Evolutionary conservation across 768 basidiomycete genomes (phyloP).

Genomic region (Tylopilus intermedius): DNA sequence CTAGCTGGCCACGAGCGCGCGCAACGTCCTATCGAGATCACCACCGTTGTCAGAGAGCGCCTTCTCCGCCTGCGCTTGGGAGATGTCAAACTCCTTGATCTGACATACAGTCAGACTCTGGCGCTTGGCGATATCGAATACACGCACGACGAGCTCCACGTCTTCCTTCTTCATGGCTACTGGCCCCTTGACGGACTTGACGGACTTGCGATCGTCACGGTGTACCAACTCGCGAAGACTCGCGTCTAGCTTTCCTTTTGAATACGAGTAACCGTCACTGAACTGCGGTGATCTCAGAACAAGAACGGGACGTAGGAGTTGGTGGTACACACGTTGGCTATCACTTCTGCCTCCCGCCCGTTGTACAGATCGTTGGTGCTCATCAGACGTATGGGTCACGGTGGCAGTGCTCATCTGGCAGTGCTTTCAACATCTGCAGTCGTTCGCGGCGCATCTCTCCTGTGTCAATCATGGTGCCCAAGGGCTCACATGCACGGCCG

Average conservation of each 20-base stretch:
- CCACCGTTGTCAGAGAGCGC: conserved; percentile 27
- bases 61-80: conserved; percentile 28
- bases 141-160: conserved; percentile 25
- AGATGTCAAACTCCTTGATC: conserved; percentile 30
- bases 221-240: conserved; percentile 47
- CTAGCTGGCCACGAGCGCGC: conserved; percentile 25
- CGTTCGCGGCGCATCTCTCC: too few species aligned
- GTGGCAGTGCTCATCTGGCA: conserved; percentile 22
- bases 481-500: too few species aligned
- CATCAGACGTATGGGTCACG: not conserved
- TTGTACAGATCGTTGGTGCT: conserved; percentile 21
- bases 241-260: conserved; percentile 30
- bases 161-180: conserved; percentile 27
- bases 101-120: conserved; percentile 9
- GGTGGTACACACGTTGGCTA: conserved; percentile 19
- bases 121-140: not conserved
- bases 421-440: too few species aligned
- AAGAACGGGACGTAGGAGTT: not conserved
- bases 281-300: conserved; percentile 39
- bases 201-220: conserved; percentile 39
- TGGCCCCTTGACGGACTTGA: conserved; percentile 41
- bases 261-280: conserved; percentile 47
- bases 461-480: too few species aligned
- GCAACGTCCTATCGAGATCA: conserved; percentile 27
- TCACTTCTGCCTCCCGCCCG: conserved; percentile 29